A percentile compares a stretch with the other conserved stretches of the same genome.
These are phyloP conservation scores for Linum tenue DNA, from an alignment of 345 rosid genomes.

Conservation along the genomic window DNA sequence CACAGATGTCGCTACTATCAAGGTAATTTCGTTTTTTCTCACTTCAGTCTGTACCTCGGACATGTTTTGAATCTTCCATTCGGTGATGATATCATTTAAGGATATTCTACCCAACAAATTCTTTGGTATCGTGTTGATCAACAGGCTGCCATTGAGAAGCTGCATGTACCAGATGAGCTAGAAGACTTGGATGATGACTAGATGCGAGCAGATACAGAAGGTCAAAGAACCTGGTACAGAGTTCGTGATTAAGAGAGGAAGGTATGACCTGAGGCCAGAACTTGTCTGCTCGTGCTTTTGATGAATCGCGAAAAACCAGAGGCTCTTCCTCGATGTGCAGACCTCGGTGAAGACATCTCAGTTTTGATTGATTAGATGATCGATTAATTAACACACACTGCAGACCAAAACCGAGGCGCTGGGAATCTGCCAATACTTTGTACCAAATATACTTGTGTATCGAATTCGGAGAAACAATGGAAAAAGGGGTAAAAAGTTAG, in stretches of 20 bases:
- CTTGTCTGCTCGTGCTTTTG: slow-evolving; percentile 43
- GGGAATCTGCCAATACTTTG: no score
- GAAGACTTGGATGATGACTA: slow-evolving; percentile 32
- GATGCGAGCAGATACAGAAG: background rate
- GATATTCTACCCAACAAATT: background rate
- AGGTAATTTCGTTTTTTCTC: slow-evolving; percentile 37
- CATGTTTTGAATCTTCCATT: no score
- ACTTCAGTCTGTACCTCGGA: background rate
- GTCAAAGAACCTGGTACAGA: background rate
- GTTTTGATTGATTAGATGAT: slow-evolving; percentile 6
- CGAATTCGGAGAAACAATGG: no score
- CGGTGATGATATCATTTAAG: background rate
- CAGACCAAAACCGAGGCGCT: no score
- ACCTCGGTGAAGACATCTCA: background rate
- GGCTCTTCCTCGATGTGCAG: background rate
- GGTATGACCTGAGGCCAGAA: slow-evolving; percentile 1
- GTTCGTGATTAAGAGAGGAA: background rate
- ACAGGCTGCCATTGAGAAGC: slow-evolving; percentile 96
- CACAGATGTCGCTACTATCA: slow-evolving; percentile 79
- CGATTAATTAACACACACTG: no score
- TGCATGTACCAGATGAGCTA: slow-evolving; percentile 89
- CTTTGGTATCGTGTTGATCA: background rate
- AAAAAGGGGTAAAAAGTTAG: no score
- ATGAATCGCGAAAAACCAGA: slow-evolving; percentile 10
- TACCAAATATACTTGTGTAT: no score